A percentile compares a stretch with the other conserved stretches of the same genome.
Evolutionary conservation across 805 yeast species (phyloP).

Genomic region (Hanseniaspora vineae): DNA sequence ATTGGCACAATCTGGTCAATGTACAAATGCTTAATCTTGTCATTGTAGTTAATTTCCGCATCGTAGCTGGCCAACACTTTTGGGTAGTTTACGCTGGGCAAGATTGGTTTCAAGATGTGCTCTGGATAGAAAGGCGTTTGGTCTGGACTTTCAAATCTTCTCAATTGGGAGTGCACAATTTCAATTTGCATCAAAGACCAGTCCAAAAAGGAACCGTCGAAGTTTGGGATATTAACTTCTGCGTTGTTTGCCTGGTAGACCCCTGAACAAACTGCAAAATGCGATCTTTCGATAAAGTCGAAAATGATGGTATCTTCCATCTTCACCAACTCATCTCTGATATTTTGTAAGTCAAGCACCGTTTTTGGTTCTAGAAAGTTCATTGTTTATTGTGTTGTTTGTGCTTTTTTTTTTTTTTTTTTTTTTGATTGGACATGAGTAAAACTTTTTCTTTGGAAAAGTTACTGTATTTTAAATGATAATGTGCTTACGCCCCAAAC

Average conservation of each 20-base stretch:
- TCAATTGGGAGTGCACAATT: conserved; percentile 58
- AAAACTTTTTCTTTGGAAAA: no score
- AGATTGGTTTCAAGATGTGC: conserved; percentile 45
- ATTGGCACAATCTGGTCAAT: conserved; percentile 63
- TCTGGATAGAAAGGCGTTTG: conserved; percentile 82
- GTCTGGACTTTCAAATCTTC: conserved; percentile 91
- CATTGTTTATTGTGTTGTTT: conserved; percentile 32
- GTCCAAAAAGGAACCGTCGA: conserved; percentile 73
- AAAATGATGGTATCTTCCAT: conserved; percentile 96
- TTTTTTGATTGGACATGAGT: no score
- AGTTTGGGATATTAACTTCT: conserved; percentile 43
- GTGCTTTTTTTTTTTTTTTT: no score
- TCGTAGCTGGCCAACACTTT: conserved; percentile 62
- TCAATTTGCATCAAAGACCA: conserved; percentile 75
- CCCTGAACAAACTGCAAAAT: conserved; percentile 61
- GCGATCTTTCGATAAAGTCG: conserved; percentile 85
- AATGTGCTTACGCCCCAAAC: no score
- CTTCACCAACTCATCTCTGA: conserved; percentile 70
- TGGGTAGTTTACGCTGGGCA: conserved; percentile 75
- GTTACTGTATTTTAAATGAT: no score
- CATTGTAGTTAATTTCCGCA: conserved; percentile 64
- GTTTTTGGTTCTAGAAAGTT: conserved; percentile 76
- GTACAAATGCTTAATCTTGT: conserved; percentile 54
- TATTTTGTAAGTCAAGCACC: conserved; percentile 68
- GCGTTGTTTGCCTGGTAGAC: conserved; percentile 49